Conservation (phyloP, 495 filamentous ascomycete species). For the Viridothelium virens region DNA sequence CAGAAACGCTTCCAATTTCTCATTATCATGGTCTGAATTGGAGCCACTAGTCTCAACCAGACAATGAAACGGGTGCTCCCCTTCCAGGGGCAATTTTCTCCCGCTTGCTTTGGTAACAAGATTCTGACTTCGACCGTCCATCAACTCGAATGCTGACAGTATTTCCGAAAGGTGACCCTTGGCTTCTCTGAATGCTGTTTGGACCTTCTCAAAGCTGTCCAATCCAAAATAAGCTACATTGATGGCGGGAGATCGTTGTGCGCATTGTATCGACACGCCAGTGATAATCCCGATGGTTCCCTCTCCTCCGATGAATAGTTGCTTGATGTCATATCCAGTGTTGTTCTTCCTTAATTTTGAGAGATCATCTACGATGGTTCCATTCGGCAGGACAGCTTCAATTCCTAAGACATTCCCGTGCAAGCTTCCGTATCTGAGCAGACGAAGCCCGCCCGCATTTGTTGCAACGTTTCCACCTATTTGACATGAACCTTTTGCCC, state of each 20-base stretch:
- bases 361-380: slow-evolving; percentile 82
- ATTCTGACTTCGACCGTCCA: slow-evolving; percentile 75
- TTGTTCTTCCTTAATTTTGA: slow-evolving; percentile 91
- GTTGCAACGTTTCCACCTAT: slow-evolving; percentile 98
- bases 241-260: slow-evolving; percentile 70
- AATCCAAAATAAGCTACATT: slow-evolving; percentile 89
- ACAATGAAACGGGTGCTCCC: slow-evolving; percentile 86
- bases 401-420: slow-evolving; percentile 89
- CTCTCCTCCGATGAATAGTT: slow-evolving; percentile 91
- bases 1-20: slow-evolving; percentile 76
- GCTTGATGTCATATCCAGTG: slow-evolving; percentile 95
- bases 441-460: slow-evolving; percentile 84
- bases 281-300: slow-evolving; percentile 94
- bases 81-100: slow-evolving; percentile 69
- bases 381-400: slow-evolving; percentile 87
- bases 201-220: slow-evolving; percentile 77
- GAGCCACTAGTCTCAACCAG: slow-evolving; percentile 92
- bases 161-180: slow-evolving; percentile 89
- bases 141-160: slow-evolving; percentile 93
- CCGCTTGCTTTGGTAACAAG: slow-evolving; percentile 66
- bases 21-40: slow-evolving; percentile 75
- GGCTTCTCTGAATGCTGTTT: slow-evolving; percentile 72
- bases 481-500: slow-evolving; percentile 95
- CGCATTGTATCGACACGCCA: slow-evolving; percentile 78
- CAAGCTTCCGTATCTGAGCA: slow-evolving; percentile 86